Evolutionary conservation across 169 alveolate species (phyloP).

Genomic region (Cystoisospora suis): DNA sequence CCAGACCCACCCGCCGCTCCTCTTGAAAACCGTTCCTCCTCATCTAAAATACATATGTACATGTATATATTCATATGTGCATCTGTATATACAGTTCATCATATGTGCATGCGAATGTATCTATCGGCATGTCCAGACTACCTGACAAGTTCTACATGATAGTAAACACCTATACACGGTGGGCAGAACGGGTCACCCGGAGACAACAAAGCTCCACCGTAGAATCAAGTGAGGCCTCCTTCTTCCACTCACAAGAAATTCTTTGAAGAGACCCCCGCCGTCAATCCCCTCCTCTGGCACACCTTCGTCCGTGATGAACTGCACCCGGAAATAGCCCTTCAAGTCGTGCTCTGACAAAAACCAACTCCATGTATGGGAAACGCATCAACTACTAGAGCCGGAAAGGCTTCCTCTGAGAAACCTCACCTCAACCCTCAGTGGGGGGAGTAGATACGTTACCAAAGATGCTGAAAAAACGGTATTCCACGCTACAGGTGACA

Average conservation of each 20-base stretch:
- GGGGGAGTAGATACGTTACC: no score
- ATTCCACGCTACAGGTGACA: no score
- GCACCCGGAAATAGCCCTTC: conserved; percentile 77
- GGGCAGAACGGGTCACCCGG: neutral
- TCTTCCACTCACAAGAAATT: conserved; percentile 81
- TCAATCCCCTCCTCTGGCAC: conserved; percentile 94
- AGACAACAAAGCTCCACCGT: neutral
- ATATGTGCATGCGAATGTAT: neutral
- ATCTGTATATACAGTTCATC: neutral
- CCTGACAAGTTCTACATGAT: no score
- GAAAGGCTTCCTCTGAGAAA: no score
- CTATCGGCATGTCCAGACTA: neutral
- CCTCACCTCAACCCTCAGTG: no score
- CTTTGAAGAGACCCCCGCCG: conserved; percentile 98
- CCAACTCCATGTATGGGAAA: neutral
- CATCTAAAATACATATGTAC: no score
- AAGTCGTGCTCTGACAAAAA: neutral
- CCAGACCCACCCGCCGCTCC: no score
- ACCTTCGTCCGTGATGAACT: conserved; percentile 88
- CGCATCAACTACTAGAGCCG: no score
- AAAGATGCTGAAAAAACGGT: no score
- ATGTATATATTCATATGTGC: neutral
- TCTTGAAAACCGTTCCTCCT: no score
- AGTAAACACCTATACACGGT: neutral
- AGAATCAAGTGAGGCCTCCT: neutral